Percentiles rank a stretch among this genome's conserved stretches.
These are phyloP conservation scores for Acanthamoeba castellanii DNA, from an alignment of 208 protist species.

Conservation along the genomic window DNA sequence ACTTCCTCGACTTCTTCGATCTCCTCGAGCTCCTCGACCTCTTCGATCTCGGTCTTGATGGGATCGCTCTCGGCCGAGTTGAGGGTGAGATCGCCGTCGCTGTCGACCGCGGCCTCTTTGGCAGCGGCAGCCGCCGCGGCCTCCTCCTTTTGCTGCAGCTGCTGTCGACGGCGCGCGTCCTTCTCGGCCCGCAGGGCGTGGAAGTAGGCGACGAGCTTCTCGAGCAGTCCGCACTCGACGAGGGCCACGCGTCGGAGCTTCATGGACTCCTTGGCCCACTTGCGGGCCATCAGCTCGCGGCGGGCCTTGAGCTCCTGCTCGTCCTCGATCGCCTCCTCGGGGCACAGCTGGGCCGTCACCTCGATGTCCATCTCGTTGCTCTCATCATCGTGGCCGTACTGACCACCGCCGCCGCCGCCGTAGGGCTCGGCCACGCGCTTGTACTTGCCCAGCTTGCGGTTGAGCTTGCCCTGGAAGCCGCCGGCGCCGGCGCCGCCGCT, in stretches of 20 bases:
- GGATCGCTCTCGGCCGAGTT: not conserved
- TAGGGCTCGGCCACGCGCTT: constrained; percentile 16
- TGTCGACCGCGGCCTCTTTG: not conserved
- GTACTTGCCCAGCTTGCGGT: constrained; percentile 61
- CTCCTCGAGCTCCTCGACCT: not conserved
- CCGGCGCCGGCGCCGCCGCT: not conserved
- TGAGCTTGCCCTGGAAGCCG: not conserved
- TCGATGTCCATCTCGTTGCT: constrained; percentile 62
- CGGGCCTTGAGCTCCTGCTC: not conserved
- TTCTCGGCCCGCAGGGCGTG: not conserved
- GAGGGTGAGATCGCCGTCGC: not conserved
- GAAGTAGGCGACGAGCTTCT: constrained; percentile 41
- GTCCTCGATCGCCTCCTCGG: constrained; percentile 55
- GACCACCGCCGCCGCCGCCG: no score
- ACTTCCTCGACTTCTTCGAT: not conserved
- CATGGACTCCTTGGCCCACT: constrained; percentile 63
- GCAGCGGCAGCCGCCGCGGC: not conserved
- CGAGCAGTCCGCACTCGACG: constrained; percentile 13
- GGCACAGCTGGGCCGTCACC: constrained; percentile 40
- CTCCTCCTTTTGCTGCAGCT: not conserved
- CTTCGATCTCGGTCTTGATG: not conserved
- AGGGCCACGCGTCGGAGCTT: constrained; percentile 18
- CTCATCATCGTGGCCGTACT: not conserved
- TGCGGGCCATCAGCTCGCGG: constrained; percentile 12
- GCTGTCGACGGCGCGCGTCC: not conserved